Evolutionary conservation across 139 green algal genomes (phyloP).

Genomic region (Chlorella vulgaris): DNA sequence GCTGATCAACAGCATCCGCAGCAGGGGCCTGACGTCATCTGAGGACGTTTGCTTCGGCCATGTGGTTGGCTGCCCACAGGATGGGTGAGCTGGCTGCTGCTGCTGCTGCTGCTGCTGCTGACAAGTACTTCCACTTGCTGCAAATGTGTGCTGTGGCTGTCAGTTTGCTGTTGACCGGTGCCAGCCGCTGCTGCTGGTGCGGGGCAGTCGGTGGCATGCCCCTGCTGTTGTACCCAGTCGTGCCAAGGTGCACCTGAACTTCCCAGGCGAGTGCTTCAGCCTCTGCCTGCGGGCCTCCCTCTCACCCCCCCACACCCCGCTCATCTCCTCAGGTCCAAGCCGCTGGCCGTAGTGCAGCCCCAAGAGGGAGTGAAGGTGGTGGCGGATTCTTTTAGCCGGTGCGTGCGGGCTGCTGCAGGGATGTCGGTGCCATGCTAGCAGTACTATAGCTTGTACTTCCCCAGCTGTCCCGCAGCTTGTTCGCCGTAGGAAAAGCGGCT

Average conservation of each 20-base stretch:
- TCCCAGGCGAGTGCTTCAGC: no score
- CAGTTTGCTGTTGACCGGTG: no score
- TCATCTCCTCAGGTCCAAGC: conserved; percentile 28
- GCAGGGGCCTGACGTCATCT: conserved; percentile 59
- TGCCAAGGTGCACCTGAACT: no score
- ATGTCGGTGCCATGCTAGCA: no score
- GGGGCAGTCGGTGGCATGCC: no score
- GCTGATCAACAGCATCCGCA: conserved; percentile 61
- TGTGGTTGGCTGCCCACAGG: conserved; percentile 75
- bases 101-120: no score
- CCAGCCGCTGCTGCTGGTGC: no score
- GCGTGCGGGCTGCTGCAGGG: not conserved
- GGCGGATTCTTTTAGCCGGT: conserved; percentile 54
- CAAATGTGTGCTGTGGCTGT: no score
- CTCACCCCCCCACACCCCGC: not conserved
- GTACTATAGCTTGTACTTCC: no score
- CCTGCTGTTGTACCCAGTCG: no score
- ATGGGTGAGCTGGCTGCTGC: not conserved
- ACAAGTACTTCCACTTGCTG: no score
- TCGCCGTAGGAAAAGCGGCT: no score
- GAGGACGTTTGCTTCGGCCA: conserved; percentile 76
- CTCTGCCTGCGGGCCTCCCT: not conserved
- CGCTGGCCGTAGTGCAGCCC: conserved; percentile 87
- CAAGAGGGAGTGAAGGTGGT: conserved; percentile 86
- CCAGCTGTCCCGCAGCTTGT: not conserved